Base-by-base conservation (phyloP, 2,329 filamentous ascomycete genomes). In the Paraconiothyrium brasiliense region DNA sequence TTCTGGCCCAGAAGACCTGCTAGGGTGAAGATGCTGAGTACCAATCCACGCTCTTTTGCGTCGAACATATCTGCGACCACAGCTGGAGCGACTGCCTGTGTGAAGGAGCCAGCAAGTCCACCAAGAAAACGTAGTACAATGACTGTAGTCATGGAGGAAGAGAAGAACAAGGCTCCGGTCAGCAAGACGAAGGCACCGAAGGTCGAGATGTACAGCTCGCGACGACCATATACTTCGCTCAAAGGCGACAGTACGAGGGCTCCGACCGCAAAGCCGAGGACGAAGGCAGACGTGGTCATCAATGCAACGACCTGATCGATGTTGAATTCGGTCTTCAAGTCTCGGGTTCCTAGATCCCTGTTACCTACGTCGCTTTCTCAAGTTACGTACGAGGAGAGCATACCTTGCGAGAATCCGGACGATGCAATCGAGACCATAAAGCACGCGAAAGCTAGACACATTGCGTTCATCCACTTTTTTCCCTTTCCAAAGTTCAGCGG, bases 21-120 rank as follows among this genome's bases (percentile, higher is more conserved):
- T 1, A 89, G 81, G 46, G 82, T 86, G 78, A 89, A 90, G 52
- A 89, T 81, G 4, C 83, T 83, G 64, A 89, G 84, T 9, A 87
- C 84, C 59, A 84, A 83, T 4, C 88, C 88, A 57, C 88, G 84
- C 71, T 89, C 80, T 69, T 89, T 86, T 1, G 87, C 80, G 6
- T 73, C 78, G 78, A 86, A 89, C 43, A 86, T 82, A 70, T 90
- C 88, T 49, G 83, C 81, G 5, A 76, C 60, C 0, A 72, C 64
- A 13, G 72, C 66, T 5, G 71, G 71, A 11, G 73, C 75, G 20
- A 75, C 67, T 2, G 72, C 69, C 41, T 74, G 67, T 2, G 69
- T 68, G 34, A 72, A 72, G 16, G 69, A 67, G 10, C 75, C 75
- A 10, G 71, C 72, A 10, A 76, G 67, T 13, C 75, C 75, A 39